These are phyloP conservation scores for Colletotrichum magnum DNA, from an alignment of 2,329 filamentous ascomycete genomes.

Conservation along the genomic window DNA sequence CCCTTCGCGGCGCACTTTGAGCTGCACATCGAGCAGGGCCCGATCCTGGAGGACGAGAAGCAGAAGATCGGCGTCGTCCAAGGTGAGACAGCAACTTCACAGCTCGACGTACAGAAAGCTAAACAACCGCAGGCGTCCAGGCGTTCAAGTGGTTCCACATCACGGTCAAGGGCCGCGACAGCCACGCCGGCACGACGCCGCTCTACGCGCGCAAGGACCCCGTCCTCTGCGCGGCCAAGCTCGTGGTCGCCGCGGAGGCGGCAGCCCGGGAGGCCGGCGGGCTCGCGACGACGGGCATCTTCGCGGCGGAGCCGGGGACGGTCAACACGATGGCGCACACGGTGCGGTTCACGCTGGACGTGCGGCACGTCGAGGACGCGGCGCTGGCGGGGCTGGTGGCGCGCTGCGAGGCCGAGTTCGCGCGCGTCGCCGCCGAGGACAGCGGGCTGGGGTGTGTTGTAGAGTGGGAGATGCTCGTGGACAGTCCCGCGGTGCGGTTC, in stretches of 20 bases:
- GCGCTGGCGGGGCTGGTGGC: slow-evolving; percentile 5
- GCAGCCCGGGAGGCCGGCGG: slow-evolving; percentile 72
- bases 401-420: slow-evolving; percentile 43
- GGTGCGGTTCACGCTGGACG: slow-evolving; percentile 39
- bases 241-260: slow-evolving; percentile 77
- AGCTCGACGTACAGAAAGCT: neutral
- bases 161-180: slow-evolving; percentile 75
- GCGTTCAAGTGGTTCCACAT: slow-evolving; percentile 82
- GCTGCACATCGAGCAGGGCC: slow-evolving; percentile 88
- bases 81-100: slow-evolving; percentile 52
- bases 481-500: slow-evolving; percentile 74
- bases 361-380: slow-evolving; percentile 36
- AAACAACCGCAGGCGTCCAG: slow-evolving; percentile 65
- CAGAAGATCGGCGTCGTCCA: slow-evolving; percentile 80
- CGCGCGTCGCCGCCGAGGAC: slow-evolving; percentile 44
- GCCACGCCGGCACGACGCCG: slow-evolving; percentile 82
- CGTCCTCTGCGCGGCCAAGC: slow-evolving; percentile 74
- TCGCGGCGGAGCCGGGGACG: slow-evolving; percentile 50
- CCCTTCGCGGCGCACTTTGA: slow-evolving; percentile 85
- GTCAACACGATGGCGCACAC: slow-evolving; percentile 39
- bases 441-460: slow-evolving; percentile 57
- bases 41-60: slow-evolving; percentile 75
- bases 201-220: slow-evolving; percentile 77
- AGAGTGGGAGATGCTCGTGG: slow-evolving; percentile 73
- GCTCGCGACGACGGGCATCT: slow-evolving; percentile 78